These are phyloP conservation scores for Aspergillus sp. DNA, from an alignment of 2,329 filamentous ascomycete species.

Conservation along the genomic window DNA sequence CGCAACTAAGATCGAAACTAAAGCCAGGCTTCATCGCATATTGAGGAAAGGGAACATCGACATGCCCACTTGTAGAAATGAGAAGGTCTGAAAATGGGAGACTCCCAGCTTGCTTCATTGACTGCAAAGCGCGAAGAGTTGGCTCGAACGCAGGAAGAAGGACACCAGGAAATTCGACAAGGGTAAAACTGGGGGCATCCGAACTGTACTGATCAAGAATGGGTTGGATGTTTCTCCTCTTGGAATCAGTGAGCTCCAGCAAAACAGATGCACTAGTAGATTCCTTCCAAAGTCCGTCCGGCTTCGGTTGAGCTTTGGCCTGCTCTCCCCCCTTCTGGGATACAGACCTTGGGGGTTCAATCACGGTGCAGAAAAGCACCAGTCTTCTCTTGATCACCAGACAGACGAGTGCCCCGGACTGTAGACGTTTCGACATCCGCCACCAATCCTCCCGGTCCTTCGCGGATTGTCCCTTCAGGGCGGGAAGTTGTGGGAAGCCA, in stretches of 20 bases:
- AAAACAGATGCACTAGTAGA: slow-evolving; percentile 11
- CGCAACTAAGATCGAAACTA: slow-evolving; percentile 31
- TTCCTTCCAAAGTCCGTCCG: background rate
- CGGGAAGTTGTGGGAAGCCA: slow-evolving; percentile 17
- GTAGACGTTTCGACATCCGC: slow-evolving; percentile 22
- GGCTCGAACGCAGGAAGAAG: slow-evolving; percentile 52
- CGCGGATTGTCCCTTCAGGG: slow-evolving; percentile 4
- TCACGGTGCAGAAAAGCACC: slow-evolving; percentile 20
- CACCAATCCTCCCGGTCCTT: slow-evolving; percentile 20
- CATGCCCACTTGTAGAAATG: slow-evolving; percentile 7
- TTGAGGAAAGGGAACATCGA: slow-evolving; percentile 28
- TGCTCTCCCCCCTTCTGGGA: too few relatives aligned
- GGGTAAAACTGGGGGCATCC: slow-evolving; percentile 11
- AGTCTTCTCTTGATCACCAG: slow-evolving; percentile 12
- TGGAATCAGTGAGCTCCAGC: slow-evolving; percentile 21
- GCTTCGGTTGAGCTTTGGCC: slow-evolving; percentile 7
- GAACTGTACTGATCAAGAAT: slow-evolving; percentile 11
- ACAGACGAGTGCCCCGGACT: slow-evolving; percentile 22
- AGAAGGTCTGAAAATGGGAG: slow-evolving; percentile 45
- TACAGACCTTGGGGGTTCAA: slow-evolving; percentile 2
- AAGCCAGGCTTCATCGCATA: slow-evolving; percentile 47
- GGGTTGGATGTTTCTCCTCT: slow-evolving; percentile 13
- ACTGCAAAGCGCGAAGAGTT: slow-evolving; percentile 49
- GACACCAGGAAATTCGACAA: slow-evolving; percentile 57
- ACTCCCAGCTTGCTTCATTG: slow-evolving; percentile 37